Conservation (phyloP, 2,329 filamentous ascomycete species). For the Microdochium paspali region DNA sequence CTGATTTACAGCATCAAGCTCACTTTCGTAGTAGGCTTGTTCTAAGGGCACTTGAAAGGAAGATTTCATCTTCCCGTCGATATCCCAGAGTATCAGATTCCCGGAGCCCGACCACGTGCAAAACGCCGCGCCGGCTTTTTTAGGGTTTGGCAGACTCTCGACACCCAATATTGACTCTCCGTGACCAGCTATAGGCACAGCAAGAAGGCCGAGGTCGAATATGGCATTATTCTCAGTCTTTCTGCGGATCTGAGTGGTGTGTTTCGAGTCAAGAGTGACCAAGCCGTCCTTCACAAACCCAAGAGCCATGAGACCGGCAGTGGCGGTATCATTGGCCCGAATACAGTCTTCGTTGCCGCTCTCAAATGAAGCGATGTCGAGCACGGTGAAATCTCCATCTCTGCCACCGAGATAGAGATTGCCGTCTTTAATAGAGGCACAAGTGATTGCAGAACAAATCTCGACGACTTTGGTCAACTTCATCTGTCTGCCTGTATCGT, state of each 20-base stretch:
- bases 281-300: conserved; percentile 58
- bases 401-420: conserved; percentile 61
- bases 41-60: conserved; percentile 63
- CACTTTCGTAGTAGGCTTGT: conserved; percentile 37
- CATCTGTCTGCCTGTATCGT: conserved; percentile 65
- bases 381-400: conserved; percentile 46
- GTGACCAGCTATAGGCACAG: conserved; percentile 51
- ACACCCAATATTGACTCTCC: conserved; percentile 66
- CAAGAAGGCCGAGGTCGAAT: conserved; percentile 25
- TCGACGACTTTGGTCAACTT: conserved; percentile 59
- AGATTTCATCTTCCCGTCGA: conserved; percentile 58
- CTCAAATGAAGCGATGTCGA: conserved; percentile 41
- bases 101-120: conserved; percentile 85
- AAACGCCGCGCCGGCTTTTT: conserved; percentile 59
- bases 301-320: conserved; percentile 51
- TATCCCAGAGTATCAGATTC: conserved; percentile 72
- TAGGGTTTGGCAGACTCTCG: conserved; percentile 50
- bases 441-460: conserved; percentile 58
- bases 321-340: conserved; percentile 25
- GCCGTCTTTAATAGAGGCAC: conserved; percentile 51
- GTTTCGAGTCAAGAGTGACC: conserved; percentile 66
- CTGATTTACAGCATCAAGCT: conserved; percentile 47
- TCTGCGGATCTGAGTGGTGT: conserved; percentile 62
- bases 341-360: conserved; percentile 28
- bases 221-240: conserved; percentile 32